phyloP scores from a whole-genome alignment of 257 asterid species.

The Mitragyna speciosa region DNA sequence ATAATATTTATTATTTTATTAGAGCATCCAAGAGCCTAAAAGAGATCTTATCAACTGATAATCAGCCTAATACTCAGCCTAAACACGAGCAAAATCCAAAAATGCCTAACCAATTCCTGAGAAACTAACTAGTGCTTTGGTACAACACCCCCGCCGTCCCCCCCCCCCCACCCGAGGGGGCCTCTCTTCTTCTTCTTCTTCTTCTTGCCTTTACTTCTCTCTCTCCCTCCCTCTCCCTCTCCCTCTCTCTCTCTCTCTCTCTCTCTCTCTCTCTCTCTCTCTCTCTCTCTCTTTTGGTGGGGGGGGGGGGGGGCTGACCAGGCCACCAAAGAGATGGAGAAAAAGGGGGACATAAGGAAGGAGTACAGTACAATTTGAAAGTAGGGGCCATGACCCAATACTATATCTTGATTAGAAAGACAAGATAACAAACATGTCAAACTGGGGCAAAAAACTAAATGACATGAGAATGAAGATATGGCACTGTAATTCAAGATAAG shows the following conservation, averaged over 20 bases:
- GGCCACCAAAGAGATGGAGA: not conserved
- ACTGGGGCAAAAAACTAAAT: not conserved
- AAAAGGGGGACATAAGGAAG: not conserved
- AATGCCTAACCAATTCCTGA: not conserved
- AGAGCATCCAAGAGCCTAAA: not conserved
- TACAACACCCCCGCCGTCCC: too few relatives aligned
- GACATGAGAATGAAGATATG: too few relatives aligned
- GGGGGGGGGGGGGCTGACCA: too few relatives aligned
- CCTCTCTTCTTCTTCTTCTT: too few relatives aligned
- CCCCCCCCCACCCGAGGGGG: too few relatives aligned
- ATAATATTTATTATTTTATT: not conserved
- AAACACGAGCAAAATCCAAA: not conserved
- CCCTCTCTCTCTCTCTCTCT: too few relatives aligned
- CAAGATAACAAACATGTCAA: not conserved
- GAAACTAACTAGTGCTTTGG: not conserved
- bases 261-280: too few relatives aligned
- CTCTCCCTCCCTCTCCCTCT: too few relatives aligned
- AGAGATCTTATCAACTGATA: not conserved
- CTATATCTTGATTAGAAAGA: not conserved
- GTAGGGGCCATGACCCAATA: too few relatives aligned
- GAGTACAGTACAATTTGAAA: not conserved
- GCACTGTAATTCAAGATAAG: not conserved
- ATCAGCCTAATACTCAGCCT: not conserved
- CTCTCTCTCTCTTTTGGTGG: too few relatives aligned
- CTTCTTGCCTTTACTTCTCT: too few relatives aligned